Conservation (phyloP, 768 basidiomycete genomes). For the Boletus edulis region DNA sequence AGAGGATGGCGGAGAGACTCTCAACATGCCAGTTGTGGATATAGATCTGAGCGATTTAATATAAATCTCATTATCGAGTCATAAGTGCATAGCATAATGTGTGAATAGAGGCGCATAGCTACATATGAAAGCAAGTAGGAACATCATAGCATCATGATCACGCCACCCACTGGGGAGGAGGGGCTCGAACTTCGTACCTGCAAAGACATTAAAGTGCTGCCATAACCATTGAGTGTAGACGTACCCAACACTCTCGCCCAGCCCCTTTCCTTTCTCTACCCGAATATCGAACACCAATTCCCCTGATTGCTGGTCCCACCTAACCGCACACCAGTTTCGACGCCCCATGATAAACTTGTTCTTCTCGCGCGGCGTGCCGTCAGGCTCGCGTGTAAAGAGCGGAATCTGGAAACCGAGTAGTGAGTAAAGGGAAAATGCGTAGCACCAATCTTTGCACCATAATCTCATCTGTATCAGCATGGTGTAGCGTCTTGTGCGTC, state of each 20-base stretch:
- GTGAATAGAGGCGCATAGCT: neutral
- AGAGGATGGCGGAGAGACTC: conserved; percentile 19
- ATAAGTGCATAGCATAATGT: neutral
- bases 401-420: conserved; percentile 53
- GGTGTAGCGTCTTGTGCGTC: conserved; percentile 83
- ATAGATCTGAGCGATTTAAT: conserved; percentile 25
- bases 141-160: conserved; percentile 12
- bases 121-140: neutral
- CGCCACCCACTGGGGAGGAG: conserved; percentile 40
- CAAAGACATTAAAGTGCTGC: neutral
- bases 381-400: conserved; percentile 72
- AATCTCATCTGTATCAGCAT: conserved; percentile 78
- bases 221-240: conserved; percentile 15
- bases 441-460: conserved; percentile 52
- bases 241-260: conserved; percentile 78
- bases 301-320: conserved; percentile 54
- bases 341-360: conserved; percentile 82
- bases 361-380: conserved; percentile 65
- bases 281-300: conserved; percentile 81
- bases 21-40: conserved; percentile 28
- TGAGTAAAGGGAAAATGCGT: neutral
- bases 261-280: conserved; percentile 81
- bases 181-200: conserved; percentile 46
- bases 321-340: conserved; percentile 82
- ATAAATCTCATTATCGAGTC: conserved; percentile 10